phyloP scores from a whole-genome alignment of 352 stramenopile species.

The Pythium grandisporangium region DNA sequence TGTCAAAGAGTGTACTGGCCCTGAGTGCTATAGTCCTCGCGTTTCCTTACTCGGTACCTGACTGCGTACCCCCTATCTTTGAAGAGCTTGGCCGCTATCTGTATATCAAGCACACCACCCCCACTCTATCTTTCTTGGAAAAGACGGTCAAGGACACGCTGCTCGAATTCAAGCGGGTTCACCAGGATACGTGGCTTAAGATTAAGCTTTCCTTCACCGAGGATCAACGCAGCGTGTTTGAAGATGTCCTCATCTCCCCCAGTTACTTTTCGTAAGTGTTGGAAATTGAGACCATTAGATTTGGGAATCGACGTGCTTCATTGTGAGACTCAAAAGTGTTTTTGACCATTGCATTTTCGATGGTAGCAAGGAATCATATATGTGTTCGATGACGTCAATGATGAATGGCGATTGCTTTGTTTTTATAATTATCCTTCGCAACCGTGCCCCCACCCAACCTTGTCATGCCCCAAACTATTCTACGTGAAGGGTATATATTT shows the following conservation, averaged over 20 bases:
- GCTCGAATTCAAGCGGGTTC: constrained; percentile 76
- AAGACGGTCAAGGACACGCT: constrained; percentile 73
- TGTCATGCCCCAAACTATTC: no score
- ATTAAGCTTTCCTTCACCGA: constrained; percentile 50
- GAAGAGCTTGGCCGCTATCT: constrained; percentile 64
- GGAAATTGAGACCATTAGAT: neutral
- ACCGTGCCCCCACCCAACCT: no score
- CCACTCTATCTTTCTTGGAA: constrained; percentile 51
- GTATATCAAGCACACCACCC: constrained; percentile 53
- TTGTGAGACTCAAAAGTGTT: no score
- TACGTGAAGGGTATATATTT: no score
- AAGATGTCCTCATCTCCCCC: constrained; percentile 68
- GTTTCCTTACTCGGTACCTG: constrained; percentile 66
- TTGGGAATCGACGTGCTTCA: no score
- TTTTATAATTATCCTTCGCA: no score
- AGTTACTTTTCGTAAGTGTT: constrained; percentile 58
- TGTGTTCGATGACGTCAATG: no score
- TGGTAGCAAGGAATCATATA: no score
- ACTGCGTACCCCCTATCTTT: constrained; percentile 57
- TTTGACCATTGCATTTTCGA: no score
- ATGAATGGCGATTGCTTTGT: no score
- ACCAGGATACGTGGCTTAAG: constrained; percentile 80
- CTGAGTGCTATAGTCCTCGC: constrained; percentile 64
- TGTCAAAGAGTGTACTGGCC: constrained; percentile 55
- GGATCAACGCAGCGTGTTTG: constrained; percentile 58